Conservation (phyloP, 768 basidiomycete species). For the Clathrus columnatus region DNA sequence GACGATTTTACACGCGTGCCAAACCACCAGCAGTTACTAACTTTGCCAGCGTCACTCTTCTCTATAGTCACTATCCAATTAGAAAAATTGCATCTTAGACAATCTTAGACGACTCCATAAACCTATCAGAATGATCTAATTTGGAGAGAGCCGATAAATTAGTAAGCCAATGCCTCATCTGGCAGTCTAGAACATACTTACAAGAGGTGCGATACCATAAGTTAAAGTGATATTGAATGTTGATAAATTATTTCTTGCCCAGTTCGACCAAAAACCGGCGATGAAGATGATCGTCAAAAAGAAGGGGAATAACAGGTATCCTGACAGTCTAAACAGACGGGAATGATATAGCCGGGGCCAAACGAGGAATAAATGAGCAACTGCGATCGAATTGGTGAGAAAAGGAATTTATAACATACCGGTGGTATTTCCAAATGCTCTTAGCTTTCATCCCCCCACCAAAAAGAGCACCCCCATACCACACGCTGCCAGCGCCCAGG, state of each 20-base stretch:
- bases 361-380: too few relatives aligned
- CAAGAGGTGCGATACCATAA: slow-evolving; percentile 47
- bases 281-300: slow-evolving; percentile 57
- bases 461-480: slow-evolving; percentile 61
- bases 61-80: slow-evolving; percentile 1
- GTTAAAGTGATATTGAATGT: slow-evolving; percentile 37
- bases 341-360: neutral
- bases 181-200: slow-evolving; percentile 9
- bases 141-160: neutral
- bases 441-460: slow-evolving; percentile 69
- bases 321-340: slow-evolving; percentile 44
- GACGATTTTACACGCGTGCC: too few relatives aligned
- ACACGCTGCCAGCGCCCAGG: slow-evolving; percentile 69
- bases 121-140: slow-evolving; percentile 1
- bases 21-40: too few relatives aligned
- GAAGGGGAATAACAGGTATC: slow-evolving; percentile 58
- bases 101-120: slow-evolving; percentile 28
- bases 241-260: slow-evolving; percentile 35
- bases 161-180: neutral
- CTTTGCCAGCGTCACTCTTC: too few relatives aligned
- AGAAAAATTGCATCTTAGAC: slow-evolving; percentile 59
- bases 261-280: slow-evolving; percentile 62
- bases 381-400: neutral
- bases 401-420: slow-evolving; percentile 30
- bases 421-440: slow-evolving; percentile 75